Base-by-base conservation (phyloP, 2,329 filamentous ascomycete genomes). In the Aureobasidium sp. region DNA sequence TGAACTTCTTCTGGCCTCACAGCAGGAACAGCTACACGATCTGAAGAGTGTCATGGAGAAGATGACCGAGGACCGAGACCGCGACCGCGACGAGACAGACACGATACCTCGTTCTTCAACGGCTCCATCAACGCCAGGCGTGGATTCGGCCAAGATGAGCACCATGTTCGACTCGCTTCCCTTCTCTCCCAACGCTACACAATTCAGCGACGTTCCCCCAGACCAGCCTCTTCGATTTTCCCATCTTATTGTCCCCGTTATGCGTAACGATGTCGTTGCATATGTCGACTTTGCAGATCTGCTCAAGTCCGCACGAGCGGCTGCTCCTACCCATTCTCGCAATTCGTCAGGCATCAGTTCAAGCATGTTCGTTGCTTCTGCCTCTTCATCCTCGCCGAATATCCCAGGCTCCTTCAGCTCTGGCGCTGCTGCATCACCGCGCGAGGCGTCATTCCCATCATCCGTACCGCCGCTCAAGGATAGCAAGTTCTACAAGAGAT, bases 31-130 rank as follows among this genome's bases (percentile, higher is more conserved):
- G 72, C 79, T 99, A 2, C 82, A 88, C 2, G 89, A 97, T 73
- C 83, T 99, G 64, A 99, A 99, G 74, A 80, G 83, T 21, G 90
- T 96, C 64, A 90, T 99, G 85, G 91, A 96, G 74, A 86, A 87
- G 67, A 89, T 96, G 84, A 83, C 81, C 25, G 79, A 83, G 13
- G 84, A 94, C 65, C 88, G 95, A 66, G 80, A 83, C 65, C 88
- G 95, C 66, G 80, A 83, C 65, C 88, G 95, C 66, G 80, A 83
- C 65, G 81, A 86, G 53, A 84, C 80, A 46, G 83, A 83, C 60
- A 81, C 84, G n/a, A 40, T 50, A 9, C 62, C 66, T 45, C 88
- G 89, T 10, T 72, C 76, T 19, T 85, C 84, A 15, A 82, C 81
- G 1, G 83, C 88, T 9, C 91, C 91, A 1, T 90, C 90, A 0